Evolutionary conservation across 2,329 filamentous ascomycete species (phyloP).

Genomic region (Madurella fahalii): DNA sequence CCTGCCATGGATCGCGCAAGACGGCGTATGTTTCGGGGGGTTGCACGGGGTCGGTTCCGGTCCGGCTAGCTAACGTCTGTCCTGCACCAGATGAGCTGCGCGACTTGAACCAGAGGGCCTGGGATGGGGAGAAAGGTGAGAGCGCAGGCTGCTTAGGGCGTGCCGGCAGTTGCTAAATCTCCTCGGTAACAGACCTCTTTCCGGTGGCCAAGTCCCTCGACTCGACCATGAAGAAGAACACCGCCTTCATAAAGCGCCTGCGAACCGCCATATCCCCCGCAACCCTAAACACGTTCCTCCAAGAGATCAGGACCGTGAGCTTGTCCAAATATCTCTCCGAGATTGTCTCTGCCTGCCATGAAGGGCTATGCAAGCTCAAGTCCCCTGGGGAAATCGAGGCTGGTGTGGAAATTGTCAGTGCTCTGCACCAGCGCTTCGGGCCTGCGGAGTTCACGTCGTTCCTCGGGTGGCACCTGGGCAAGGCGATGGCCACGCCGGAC

Average conservation of each 20-base stretch:
- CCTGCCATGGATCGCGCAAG: constrained; percentile 60
- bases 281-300: constrained; percentile 76
- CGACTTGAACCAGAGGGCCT: constrained; percentile 79
- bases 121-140: constrained; percentile 82
- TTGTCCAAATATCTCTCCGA: constrained; percentile 96
- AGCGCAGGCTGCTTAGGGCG: constrained; percentile 2
- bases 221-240: constrained; percentile 96
- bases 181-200: constrained; percentile 62
- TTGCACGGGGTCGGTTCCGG: constrained; percentile 1
- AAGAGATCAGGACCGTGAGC: constrained; percentile 85
- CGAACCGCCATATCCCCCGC: constrained; percentile 82
- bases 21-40: constrained; percentile 49
- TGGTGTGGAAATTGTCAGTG: constrained; percentile 87
- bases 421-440: constrained; percentile 93
- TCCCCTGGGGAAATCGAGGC: constrained; percentile 86
- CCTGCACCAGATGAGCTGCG: constrained; percentile 74
- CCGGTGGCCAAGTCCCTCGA: constrained; percentile 75
- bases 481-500: constrained; percentile 86
- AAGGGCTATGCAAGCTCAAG: constrained; percentile 89
- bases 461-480: constrained; percentile 86
- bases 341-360: constrained; percentile 92
- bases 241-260: constrained; percentile 93
- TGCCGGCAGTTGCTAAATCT: constrained; percentile 5
- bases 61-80: constrained; percentile 22
- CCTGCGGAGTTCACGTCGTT: constrained; percentile 86